Evolutionary conservation across 208 protist species (phyloP).

Genomic region (Herpetomonas tarakana): DNA sequence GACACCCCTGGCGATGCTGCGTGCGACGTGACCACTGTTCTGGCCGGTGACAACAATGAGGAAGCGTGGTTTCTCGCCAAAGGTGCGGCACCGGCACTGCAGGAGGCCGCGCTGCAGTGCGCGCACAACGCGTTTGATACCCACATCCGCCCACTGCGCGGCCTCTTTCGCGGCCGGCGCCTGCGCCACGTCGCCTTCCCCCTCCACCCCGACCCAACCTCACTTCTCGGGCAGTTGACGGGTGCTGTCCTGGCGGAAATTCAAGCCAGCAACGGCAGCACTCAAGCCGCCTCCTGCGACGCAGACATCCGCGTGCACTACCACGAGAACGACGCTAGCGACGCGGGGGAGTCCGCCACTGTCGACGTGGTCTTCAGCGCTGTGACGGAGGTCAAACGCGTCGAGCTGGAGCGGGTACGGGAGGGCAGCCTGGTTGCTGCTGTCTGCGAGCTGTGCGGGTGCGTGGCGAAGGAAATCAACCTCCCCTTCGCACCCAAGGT

Average conservation of each 20-base stretch:
- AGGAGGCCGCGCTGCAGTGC: conserved; percentile 25
- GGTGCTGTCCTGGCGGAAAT: conserved; percentile 23
- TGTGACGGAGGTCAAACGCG: not conserved
- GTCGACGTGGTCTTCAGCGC: conserved; percentile 15
- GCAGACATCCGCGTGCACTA: not conserved
- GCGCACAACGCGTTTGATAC: conserved; percentile 28
- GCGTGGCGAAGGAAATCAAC: conserved; percentile 13
- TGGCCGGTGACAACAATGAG: not conserved
- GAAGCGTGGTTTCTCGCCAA: conserved; percentile 20
- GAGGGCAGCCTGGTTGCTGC: conserved; percentile 12
- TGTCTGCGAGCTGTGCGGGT: conserved; percentile 11
- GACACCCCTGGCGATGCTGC: not conserved
- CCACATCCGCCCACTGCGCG: conserved; percentile 25
- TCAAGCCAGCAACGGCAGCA: conserved; percentile 2
- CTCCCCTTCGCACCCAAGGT: conserved; percentile 1
- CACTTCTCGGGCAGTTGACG: conserved; percentile 4
- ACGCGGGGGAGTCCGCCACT: not conserved
- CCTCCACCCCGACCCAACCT: not conserved
- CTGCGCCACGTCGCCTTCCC: conserved; percentile 4
- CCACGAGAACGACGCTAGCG: not conserved
- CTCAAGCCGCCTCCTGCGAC: not conserved
- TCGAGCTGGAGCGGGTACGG: conserved; percentile 19
- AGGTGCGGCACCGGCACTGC: conserved; percentile 8
- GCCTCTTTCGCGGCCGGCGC: conserved; percentile 12
- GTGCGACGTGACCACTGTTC: no score